A percentile compares a stretch with the other conserved stretches of the same genome.
Conservation (phyloP, 2,329 filamentous ascomycete genomes). For the Talaromyces sp. region DNA sequence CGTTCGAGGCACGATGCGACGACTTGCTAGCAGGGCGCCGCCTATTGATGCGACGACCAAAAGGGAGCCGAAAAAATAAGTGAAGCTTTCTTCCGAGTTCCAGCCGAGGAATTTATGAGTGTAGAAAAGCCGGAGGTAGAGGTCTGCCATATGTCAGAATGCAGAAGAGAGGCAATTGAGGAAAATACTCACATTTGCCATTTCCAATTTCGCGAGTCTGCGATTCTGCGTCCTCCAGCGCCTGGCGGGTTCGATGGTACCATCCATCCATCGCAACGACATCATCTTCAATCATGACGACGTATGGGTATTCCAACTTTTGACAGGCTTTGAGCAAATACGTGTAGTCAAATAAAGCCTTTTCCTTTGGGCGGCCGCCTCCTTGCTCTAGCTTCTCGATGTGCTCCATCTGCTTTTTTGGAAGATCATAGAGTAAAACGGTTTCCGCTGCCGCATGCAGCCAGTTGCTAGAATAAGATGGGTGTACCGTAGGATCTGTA, state of each 20-base stretch:
- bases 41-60: conserved; percentile 6
- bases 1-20: background rate
- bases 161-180: background rate
- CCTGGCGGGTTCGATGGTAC: background rate
- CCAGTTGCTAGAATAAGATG: background rate
- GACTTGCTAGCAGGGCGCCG: background rate
- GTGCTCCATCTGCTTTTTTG: background rate
- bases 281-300: background rate
- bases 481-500: background rate
- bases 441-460: background rate
- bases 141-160: conserved; percentile 15
- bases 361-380: background rate
- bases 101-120: conserved; percentile 41
- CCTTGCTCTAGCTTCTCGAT: background rate
- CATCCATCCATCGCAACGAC: conserved; percentile 1
- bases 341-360: background rate
- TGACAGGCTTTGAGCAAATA: conserved; percentile 1
- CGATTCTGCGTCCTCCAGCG: background rate
- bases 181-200: background rate
- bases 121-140: conserved; percentile 44
- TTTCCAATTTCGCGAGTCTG: background rate
- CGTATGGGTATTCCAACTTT: background rate
- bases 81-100: conserved; percentile 37
- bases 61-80: conserved; percentile 29
- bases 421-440: background rate